Base-by-base conservation (phyloP, 2,329 filamentous ascomycete species). In the Amesomyces nigricolor region DNA sequence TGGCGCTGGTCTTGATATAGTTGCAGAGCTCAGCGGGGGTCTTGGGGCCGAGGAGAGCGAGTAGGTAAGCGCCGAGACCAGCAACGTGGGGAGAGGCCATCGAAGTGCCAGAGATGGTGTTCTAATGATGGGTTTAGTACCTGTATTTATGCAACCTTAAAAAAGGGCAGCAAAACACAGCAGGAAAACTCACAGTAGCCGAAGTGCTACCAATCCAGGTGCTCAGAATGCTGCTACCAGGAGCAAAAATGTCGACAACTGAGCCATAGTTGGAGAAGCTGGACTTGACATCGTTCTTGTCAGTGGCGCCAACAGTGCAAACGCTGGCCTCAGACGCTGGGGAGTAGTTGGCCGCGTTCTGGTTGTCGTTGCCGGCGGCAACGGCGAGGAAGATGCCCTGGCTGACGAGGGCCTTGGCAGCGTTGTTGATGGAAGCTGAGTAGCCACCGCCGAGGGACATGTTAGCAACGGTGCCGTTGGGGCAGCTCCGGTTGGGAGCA, bases 361-460 rank as follows among this genome's bases (percentile, higher is more conserved):
- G 61, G 53, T 69, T 70, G 4, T 72, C 68, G 64, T 83, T 83
- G 43, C 80, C 80, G 16, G 80, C 80, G 2, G 80, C 80, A 10
- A 81, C 79, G 49, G 75, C 78, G 39, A 81, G 70, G 63, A 80
- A 79, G 57, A 81, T 69, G 13, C 78, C 79, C 0, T 71, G 68
- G 7, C 61, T 61, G 60, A 78, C 70, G 26, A 79, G 71, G 52
- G 68, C 69, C 29, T 71, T 71, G 8, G 80, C 78, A 8, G 79
- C 79, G 16, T 64, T 66, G 72, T 82, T 83, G 60, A 81, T 62
- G 10, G 78, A 66, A 2, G 69, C 55, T 3, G 77, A 78, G 56
- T 62, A 68, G 54, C 62, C 50, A 14, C 79, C 79, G 9, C 80
- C 79, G 4, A 83, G 75, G 14, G 77, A 80, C 79, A 83, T 80